Evolutionary conservation across 2,329 filamentous ascomycete genomes (phyloP).

Genomic region (Macrophomina pseudophaseolina): DNA sequence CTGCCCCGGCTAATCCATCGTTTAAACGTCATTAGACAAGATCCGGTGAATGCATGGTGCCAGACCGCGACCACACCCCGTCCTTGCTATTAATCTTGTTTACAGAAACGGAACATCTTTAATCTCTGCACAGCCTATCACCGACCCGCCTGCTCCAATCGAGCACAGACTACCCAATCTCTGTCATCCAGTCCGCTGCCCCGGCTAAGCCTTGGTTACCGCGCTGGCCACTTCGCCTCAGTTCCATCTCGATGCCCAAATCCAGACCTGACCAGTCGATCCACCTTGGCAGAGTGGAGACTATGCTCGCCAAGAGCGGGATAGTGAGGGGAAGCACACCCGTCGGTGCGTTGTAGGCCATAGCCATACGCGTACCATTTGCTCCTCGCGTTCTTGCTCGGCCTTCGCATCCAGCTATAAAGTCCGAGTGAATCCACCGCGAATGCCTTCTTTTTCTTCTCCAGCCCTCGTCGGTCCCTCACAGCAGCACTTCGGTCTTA

Average conservation of each 20-base stretch:
- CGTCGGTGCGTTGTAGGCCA: not conserved
- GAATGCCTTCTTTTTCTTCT: not conserved
- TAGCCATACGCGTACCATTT: conserved; percentile 1
- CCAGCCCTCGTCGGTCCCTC: not conserved
- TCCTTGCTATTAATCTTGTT: conserved; percentile 1
- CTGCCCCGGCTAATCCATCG: not conserved
- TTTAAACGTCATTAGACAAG: conserved; percentile 6
- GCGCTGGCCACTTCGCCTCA: not conserved
- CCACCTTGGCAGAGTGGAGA: conserved; percentile 20
- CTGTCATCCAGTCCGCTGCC: not conserved
- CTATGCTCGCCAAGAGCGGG: conserved; percentile 1
- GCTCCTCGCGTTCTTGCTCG: not conserved
- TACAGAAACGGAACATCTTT: conserved; percentile 12
- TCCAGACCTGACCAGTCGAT: not conserved
- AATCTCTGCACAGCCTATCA: conserved; percentile 16
- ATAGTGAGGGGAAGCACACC: conserved; percentile 20
- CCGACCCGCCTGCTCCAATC: not conserved
- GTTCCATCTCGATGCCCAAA: not conserved
- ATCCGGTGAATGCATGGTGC: not conserved
- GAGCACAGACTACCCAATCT: not conserved
- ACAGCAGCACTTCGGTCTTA: not conserved
- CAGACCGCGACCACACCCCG: not conserved
- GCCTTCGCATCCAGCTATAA: conserved; percentile 7
- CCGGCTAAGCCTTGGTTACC: not conserved
- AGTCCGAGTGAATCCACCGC: not conserved